Evolutionary conservation across 352 stramenopile species (phyloP).

Genomic region (Sclerospora graminicola): DNA sequence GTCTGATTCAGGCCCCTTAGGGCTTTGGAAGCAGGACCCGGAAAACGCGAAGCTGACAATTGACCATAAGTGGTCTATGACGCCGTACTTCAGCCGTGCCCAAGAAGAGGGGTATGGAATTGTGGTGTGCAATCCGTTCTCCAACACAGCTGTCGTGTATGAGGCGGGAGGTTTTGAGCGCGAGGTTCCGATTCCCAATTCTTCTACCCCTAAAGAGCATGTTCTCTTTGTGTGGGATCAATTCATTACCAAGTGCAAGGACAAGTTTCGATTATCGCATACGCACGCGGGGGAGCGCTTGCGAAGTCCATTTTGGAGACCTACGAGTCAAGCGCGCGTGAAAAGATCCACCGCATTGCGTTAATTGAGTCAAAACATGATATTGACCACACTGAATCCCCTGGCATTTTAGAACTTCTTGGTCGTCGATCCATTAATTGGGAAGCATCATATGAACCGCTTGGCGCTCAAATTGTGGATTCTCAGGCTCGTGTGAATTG

Average conservation of each 20-base stretch:
- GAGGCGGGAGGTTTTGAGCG: constrained; percentile 82
- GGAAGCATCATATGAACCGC: constrained; percentile 75
- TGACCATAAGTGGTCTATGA: constrained; percentile 86
- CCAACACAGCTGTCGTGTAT: constrained; percentile 82
- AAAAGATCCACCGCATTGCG: constrained; percentile 74
- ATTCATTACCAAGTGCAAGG: constrained; percentile 70
- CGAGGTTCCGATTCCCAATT: constrained; percentile 79
- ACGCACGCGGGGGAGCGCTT: constrained; percentile 64
- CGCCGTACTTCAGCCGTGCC: constrained; percentile 69
- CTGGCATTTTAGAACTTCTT: constrained; percentile 69
- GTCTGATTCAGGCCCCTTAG: constrained; percentile 75
- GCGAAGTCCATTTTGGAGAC: constrained; percentile 80
- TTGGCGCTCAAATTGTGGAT: constrained; percentile 79
- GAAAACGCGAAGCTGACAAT: constrained; percentile 41
- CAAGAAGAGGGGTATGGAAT: constrained; percentile 82
- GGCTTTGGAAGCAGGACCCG: constrained; percentile 75
- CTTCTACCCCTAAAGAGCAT: constrained; percentile 74
- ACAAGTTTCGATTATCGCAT: constrained; percentile 80
- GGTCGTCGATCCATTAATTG: constrained; percentile 83
- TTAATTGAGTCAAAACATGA: constrained; percentile 86
- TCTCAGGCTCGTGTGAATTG: constrained; percentile 79
- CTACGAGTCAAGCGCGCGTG: constrained; percentile 55
- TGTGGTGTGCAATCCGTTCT: constrained; percentile 82
- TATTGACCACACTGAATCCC: constrained; percentile 70
- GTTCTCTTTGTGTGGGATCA: constrained; percentile 84